phyloP scores from a whole-genome alignment of 1,284 basidiomycete genomes.

The Ustilago cynodontis region DNA sequence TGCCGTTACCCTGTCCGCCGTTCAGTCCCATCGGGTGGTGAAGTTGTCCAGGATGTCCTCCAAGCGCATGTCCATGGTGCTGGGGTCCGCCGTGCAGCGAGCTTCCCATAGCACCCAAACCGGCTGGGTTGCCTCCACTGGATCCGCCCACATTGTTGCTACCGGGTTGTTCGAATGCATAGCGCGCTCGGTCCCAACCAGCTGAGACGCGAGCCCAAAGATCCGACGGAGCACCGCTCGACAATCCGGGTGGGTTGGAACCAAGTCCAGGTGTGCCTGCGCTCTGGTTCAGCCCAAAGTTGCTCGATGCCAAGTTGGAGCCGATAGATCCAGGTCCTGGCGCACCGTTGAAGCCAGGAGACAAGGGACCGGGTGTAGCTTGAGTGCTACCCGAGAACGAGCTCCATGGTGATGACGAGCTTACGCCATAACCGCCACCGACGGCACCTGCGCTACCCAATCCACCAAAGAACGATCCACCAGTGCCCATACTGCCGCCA shows the following conservation, averaged over 20 bases:
- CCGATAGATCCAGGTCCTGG: conserved; percentile 42
- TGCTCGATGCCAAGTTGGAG: conserved; percentile 17
- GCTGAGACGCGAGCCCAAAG: conserved; percentile 51
- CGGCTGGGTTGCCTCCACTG: conserved; percentile 16
- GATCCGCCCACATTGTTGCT: conserved; percentile 19
- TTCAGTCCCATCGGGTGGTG: conserved; percentile 25
- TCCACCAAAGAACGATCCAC: conserved; percentile 45
- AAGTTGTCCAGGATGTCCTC: conserved; percentile 19
- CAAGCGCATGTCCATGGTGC: conserved; percentile 28
- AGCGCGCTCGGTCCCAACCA: conserved; percentile 66
- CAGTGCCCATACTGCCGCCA: conserved; percentile 39
- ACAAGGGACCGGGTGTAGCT: conserved; percentile 40
- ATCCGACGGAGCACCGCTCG: conserved; percentile 37
- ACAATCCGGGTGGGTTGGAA: conserved; percentile 21
- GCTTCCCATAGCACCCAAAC: conserved; percentile 23
- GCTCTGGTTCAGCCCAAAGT: conserved; percentile 31
- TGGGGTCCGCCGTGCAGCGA: conserved; percentile 24
- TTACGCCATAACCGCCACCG: conserved; percentile 40
- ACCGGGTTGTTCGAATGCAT: conserved; percentile 64
- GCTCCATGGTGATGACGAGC: conserved; percentile 51
- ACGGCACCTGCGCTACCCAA: conserved; percentile 31
- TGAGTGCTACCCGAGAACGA: conserved; percentile 46
- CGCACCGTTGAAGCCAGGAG: conserved; percentile 36
- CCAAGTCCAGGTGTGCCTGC: conserved; percentile 26
- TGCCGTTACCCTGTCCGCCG: conserved; percentile 5